Evolutionary conservation across 345 rosid genomes (phyloP).

Genomic region (Heritiera littoralis): DNA sequence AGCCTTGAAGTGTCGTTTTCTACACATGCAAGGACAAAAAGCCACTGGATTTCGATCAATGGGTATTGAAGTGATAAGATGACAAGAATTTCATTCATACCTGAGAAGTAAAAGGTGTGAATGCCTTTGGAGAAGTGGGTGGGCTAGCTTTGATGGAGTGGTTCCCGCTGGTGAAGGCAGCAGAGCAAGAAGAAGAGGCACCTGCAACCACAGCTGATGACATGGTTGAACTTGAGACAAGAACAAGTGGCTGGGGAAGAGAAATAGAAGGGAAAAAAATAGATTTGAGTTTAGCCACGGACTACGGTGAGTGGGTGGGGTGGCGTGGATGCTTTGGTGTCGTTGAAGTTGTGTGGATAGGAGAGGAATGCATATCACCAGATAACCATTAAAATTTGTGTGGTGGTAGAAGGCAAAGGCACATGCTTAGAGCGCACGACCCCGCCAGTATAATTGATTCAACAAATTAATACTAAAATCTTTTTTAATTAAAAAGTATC

Average conservation of each 20-base stretch:
- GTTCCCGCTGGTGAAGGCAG: conserved; percentile 29
- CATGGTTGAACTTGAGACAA: conserved; percentile 17
- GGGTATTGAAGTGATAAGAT: conserved; percentile 10
- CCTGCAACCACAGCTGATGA: conserved; percentile 39
- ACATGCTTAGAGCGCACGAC: neutral
- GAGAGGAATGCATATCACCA: neutral
- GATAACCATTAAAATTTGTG: neutral
- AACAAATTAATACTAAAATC: neutral
- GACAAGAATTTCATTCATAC: conserved; percentile 5
- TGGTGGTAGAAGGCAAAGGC: neutral
- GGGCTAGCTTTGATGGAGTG: neutral
- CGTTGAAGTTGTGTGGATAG: neutral
- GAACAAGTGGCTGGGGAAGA: neutral
- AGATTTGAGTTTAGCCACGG: neutral
- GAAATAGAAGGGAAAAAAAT: neutral
- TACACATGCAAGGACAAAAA: conserved; percentile 17
- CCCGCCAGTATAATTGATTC: neutral
- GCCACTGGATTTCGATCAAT: neutral
- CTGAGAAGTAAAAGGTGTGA: conserved; percentile 26
- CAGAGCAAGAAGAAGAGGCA: conserved; percentile 44
- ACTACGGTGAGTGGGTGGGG: neutral
- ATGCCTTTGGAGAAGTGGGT: conserved; percentile 23
- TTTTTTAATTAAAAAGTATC: too few species aligned
- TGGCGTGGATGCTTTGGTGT: neutral
- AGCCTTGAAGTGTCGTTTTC: conserved; percentile 68